Evolutionary conservation across 1,284 basidiomycete species (phyloP).

Genomic region (Neotropicomus parvogracilis): DNA sequence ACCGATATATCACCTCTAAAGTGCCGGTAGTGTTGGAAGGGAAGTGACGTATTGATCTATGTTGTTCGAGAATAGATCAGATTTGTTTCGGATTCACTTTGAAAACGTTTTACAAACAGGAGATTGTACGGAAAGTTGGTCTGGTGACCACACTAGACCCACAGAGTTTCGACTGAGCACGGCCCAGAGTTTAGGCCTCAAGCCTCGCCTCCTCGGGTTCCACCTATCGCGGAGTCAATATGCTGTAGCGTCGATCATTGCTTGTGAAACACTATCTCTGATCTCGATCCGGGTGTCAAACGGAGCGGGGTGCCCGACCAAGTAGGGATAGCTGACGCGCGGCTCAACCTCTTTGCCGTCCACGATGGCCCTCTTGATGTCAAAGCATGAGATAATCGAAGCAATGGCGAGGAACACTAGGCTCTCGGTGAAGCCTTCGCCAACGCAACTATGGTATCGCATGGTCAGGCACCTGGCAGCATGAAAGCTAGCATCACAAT

Average conservation of each 20-base stretch:
- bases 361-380: constrained; percentile 1
- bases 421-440: constrained; percentile 2
- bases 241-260: background rate
- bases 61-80: no score
- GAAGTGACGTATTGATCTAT: no score
- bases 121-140: no score
- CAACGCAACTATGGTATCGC: background rate
- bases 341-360: constrained; percentile 3
- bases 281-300: constrained; percentile 1
- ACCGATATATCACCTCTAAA: no score
- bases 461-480: background rate
- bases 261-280: background rate
- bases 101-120: no score
- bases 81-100: no score
- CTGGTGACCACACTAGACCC: no score
- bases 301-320: constrained; percentile 1
- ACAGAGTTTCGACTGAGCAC: no score
- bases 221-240: background rate
- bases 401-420: background rate
- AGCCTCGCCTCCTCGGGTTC: no score
- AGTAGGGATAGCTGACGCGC: constrained; percentile 1
- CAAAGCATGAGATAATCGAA: constrained; percentile 1
- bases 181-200: no score
- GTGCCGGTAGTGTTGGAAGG: no score
- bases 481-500: background rate